Percentiles rank a stretch among this genome's conserved stretches.
These are phyloP conservation scores for Fragaria nilgerrensis DNA, from an alignment of 306 rosid species.

Conservation along the genomic window DNA sequence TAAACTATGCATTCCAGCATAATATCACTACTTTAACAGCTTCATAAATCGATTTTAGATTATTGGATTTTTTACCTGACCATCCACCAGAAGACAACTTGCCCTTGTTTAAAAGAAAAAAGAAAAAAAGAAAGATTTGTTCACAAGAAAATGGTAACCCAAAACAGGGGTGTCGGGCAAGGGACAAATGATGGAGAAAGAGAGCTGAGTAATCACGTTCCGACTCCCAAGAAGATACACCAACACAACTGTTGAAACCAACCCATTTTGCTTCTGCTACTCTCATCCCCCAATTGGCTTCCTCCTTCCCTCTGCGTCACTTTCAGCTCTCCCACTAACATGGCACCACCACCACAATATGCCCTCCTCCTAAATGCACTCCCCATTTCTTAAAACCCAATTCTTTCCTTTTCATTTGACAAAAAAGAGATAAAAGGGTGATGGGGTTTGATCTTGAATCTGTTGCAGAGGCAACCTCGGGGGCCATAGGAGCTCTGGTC, in stretches of 20 bases:
- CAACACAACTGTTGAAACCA: background rate
- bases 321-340: conserved; percentile 7
- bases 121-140: too few species aligned
- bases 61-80: too few species aligned
- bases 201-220: conserved; percentile 10
- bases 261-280: background rate
- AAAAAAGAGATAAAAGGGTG: background rate
- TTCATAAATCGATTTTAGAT: too few species aligned
- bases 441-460: conserved; percentile 84
- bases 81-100: too few species aligned
- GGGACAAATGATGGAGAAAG: background rate
- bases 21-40: too few species aligned
- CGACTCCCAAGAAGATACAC: conserved; percentile 35
- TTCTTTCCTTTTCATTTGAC: conserved; percentile 18
- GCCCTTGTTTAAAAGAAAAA: too few species aligned
- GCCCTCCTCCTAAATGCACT: conserved; percentile 11
- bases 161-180: too few species aligned
- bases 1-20: too few species aligned
- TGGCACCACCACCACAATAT: background rate
- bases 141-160: too few species aligned
- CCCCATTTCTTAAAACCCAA: conserved; percentile 13
- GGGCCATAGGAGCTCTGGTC: conserved; percentile 90
- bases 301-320: conserved; percentile 1
- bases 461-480: conserved; percentile 86
- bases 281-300: conserved; percentile 3